phyloP scores from a whole-genome alignment of 2,329 filamentous ascomycete genomes.

The Penicillium sp. region DNA sequence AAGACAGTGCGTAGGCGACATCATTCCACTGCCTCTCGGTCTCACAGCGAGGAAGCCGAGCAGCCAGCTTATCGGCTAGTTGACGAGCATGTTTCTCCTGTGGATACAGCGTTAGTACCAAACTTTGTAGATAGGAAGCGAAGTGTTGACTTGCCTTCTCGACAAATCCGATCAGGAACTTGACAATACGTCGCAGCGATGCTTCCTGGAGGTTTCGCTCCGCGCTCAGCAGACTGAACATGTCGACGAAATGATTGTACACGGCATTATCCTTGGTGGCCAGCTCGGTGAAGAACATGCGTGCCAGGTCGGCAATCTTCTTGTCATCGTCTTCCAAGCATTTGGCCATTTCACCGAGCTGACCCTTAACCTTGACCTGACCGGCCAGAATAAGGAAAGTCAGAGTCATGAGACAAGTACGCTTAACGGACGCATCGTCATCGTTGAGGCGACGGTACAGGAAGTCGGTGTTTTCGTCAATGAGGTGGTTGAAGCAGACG shows the following conservation, averaged over 20 bases:
- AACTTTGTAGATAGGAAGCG: neutral
- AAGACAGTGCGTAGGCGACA: constrained; percentile 82
- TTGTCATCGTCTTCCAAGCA: constrained; percentile 96
- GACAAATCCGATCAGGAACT: constrained; percentile 91
- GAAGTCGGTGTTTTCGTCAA: constrained; percentile 99
- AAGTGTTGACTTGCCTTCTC: constrained; percentile 69
- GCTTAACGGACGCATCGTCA: constrained; percentile 81
- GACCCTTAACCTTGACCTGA: constrained; percentile 98
- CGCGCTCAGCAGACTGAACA: constrained; percentile 89
- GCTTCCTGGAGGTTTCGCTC: constrained; percentile 79
- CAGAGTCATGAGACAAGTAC: constrained; percentile 95
- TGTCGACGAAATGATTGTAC: constrained; percentile 99
- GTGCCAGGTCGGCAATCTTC: constrained; percentile 83
- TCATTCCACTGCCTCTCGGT: constrained; percentile 97
- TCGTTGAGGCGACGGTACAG: constrained; percentile 91
- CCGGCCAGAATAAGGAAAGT: constrained; percentile 96
- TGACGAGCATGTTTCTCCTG: constrained; percentile 97
- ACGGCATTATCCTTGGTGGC: constrained; percentile 98
- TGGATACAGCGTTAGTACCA: constrained; percentile 6
- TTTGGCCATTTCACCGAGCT: constrained; percentile 98
- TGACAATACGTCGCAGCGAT: constrained; percentile 77
- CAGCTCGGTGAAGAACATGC: constrained; percentile 98
- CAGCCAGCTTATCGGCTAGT: constrained; percentile 85
- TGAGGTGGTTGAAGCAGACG: constrained; percentile 98
- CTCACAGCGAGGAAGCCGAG: constrained; percentile 77